Evolutionary conservation across 108 stramenopile genomes (phyloP), one percentile per base, ranked within the genome.

Genomic region (Nitzschia palea): DNA sequence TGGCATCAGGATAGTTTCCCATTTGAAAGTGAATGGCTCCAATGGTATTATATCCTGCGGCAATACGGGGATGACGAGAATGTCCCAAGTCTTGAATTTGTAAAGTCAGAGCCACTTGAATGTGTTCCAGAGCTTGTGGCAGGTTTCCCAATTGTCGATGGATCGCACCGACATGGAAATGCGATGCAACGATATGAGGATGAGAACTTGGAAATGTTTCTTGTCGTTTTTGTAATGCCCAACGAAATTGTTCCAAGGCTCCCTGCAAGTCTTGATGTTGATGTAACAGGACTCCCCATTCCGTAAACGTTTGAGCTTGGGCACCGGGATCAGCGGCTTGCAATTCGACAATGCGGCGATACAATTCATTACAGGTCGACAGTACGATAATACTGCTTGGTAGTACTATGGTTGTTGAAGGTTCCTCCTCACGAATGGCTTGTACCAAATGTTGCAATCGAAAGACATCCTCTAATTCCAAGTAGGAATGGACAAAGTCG

Each of bases 21-120:
- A 25, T 54, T 18, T 65, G 52, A 27, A 55, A 58, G 15, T 53
- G 56, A 22, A 75, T 61, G 4, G 63, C 53, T 3, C 72, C 79
- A 42, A 80, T 59, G 48, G 70, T 74, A 57, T 75, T 68, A 32
- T 62, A 50, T 4, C 37, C 43, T 9, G 56, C 34, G 32, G 79
- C 79, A n/a, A 71, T 73, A 32, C 44, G 27, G 22, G 68, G 45
- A 33, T 80, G 61, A 4, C 5, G 17, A 22, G 55, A 32, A 10
- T 58, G 37, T 33, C 73, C 63, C 3, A 74, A 14, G 4, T 53
- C 14, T 27, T 59, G 30, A 28, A 55, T 52, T 37, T 74, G 69
- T 15, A 75, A 59, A 3, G 59, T 31, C 18, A 71, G 5, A 8
- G 70, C 70, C 3, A 33, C 30, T 36, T 51, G 23, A 31, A 71